Base-by-base conservation (phyloP, 768 basidiomycete genomes). In the Tephrocybe rancida region DNA sequence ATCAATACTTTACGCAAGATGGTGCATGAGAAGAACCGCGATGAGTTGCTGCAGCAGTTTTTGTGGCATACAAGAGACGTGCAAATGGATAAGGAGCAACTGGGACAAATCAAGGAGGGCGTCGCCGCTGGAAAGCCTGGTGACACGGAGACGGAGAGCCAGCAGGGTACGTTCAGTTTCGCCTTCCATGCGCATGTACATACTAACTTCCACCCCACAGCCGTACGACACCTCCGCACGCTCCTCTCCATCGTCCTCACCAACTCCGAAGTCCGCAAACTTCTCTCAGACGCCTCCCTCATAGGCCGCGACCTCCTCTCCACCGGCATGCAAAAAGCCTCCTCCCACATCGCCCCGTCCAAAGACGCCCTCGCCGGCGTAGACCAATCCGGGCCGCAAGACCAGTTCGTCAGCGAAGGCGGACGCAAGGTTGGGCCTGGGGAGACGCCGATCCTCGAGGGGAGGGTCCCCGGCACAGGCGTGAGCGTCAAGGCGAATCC, bases 1-100 rank as follows among this genome's bases (percentile, higher is more conserved):
- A 78, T 96, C 62, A 81, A 84, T 59, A 94, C 92, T 4, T 76
- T 82, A 0, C 80, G 86, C 11, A 61, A 80, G 35, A 85, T 94
- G 52, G 84, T 95, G n/a, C 63, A 75, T 44, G 79, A 88, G 61
- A 97, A 96, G 82, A 97, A 97, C 60, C 72, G 77, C 21, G 95
- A 96, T 61, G 94, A 98, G 73, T 80, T 98, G 35, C 79, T 97
- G 68, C 96, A 98, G 70, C 87, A 90, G 62, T 95, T 96, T 60
- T 70, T 95, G 35, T 95, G 88, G 88, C 82, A 86, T 55, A 92
- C 90, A 1, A 74, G 81, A 29, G 80, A 81, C 32, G 72, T 86
- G 18, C 76, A 76, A 11, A 57, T 54, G 0, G 63, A 53, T n/a
- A n/a, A 13, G 16, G 34, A 34, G 16, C 18, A 14, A 16, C 22